Conservation (phyloP, 208 protist genomes). For the Wallacemonas sp. region DNA sequence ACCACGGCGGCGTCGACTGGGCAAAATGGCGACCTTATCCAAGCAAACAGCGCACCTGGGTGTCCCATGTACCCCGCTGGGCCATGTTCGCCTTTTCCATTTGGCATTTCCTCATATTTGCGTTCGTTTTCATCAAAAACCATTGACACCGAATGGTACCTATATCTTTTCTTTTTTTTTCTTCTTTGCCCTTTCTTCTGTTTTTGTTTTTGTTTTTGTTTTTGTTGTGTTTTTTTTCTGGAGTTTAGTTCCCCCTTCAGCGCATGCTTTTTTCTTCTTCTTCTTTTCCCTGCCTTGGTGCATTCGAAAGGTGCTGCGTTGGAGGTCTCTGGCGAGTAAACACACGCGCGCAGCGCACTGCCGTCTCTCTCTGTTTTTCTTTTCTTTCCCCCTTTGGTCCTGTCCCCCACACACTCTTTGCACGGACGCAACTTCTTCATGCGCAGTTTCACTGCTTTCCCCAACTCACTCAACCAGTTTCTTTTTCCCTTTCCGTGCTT, state of each 20-base stretch:
- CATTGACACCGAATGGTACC: conserved; percentile 15
- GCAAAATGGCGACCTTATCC: conserved; percentile 28
- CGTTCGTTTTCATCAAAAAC: conserved; percentile 37
- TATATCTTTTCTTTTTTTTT: conserved; percentile 12
- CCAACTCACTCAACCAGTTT: too few species aligned
- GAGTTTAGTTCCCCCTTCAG: conserved; percentile 4
- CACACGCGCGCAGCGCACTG: too few species aligned
- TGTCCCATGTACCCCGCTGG: conserved; percentile 43
- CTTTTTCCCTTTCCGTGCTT: background rate
- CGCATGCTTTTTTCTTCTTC: conserved; percentile 9
- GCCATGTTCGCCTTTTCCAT: conserved; percentile 31
- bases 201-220: background rate
- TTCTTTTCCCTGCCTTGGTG: conserved; percentile 4
- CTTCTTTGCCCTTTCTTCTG: background rate
- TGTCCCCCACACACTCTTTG: too few species aligned
- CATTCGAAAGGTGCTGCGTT: too few species aligned
- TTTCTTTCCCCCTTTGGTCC: conserved; percentile 10
- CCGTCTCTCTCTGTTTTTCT: conserved; percentile 6
- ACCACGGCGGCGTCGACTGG: conserved; percentile 42
- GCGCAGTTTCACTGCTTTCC: too few species aligned
- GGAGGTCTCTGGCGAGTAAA: too few species aligned
- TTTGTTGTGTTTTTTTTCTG: conserved; percentile 7
- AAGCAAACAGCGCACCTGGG: conserved; percentile 31
- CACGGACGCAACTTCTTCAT: too few species aligned
- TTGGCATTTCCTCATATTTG: conserved; percentile 21